Evolutionary conservation across 495 filamentous ascomycete genomes (phyloP).

Genomic region (Gamarada debralockiae): DNA sequence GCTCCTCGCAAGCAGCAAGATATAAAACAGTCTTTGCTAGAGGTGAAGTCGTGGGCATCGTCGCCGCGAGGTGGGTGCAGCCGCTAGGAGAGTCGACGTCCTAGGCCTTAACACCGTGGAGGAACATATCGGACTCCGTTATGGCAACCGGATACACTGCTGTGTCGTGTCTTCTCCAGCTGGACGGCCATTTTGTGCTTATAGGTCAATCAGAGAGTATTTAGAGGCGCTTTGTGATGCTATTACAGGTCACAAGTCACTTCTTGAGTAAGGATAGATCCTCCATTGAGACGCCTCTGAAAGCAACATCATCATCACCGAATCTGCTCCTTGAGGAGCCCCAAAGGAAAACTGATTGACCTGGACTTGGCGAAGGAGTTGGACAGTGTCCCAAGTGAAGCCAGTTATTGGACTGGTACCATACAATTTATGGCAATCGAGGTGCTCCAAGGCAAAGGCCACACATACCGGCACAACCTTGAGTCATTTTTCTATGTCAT

Average conservation of each 20-base stretch:
- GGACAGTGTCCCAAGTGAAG: constrained; percentile 14
- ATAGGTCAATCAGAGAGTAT: background rate
- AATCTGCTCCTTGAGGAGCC: background rate
- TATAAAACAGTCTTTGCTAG: too few relatives aligned
- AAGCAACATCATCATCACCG: background rate
- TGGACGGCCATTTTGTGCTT: too few relatives aligned
- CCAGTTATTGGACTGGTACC: constrained; percentile 16
- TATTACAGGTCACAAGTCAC: background rate
- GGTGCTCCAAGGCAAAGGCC: constrained; percentile 28
- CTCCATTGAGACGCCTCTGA: background rate
- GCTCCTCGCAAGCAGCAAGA: too few relatives aligned
- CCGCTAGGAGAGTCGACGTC: too few relatives aligned
- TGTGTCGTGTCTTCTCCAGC: too few relatives aligned
- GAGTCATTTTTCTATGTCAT: background rate
- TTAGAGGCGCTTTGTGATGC: background rate
- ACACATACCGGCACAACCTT: constrained; percentile 26
- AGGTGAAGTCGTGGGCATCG: too few relatives aligned
- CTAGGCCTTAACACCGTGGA: too few relatives aligned
- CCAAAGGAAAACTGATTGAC: constrained; percentile 32
- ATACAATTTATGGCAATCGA: too few relatives aligned
- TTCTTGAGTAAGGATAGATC: background rate
- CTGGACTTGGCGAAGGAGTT: constrained; percentile 28
- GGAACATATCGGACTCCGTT: too few relatives aligned
- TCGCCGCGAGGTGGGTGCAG: too few relatives aligned
- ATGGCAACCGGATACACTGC: too few relatives aligned